These are phyloP conservation scores for Colletotrichum sp. DNA, from an alignment of 2,329 filamentous ascomycete species.

Conservation along the genomic window DNA sequence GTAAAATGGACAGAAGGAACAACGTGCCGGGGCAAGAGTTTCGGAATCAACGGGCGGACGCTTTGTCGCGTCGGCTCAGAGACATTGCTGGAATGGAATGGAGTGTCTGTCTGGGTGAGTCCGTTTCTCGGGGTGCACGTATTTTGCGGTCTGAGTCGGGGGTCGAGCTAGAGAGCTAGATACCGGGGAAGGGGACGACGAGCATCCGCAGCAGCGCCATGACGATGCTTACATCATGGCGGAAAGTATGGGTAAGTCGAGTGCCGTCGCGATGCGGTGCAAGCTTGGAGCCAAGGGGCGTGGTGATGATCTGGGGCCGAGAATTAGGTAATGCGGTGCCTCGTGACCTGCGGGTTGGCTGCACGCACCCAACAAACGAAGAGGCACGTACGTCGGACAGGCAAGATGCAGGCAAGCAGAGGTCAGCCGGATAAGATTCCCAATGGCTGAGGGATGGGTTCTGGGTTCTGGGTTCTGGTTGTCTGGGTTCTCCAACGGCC, in stretches of 20 bases:
- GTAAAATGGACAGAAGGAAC: not conserved
- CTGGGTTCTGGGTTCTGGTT: not conserved
- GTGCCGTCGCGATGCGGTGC: not conserved
- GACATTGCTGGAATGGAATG: not conserved
- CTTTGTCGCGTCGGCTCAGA: conserved; percentile 1
- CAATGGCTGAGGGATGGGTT: not conserved
- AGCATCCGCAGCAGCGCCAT: not conserved
- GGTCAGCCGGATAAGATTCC: not conserved
- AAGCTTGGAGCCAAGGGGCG: conserved; percentile 4
- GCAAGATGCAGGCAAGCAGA: not conserved
- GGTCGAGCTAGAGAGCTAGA: not conserved
- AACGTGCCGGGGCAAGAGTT: conserved; percentile 11
- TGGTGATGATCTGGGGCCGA: not conserved
- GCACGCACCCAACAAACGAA: not conserved
- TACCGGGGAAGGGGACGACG: not conserved
- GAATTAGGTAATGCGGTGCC: conserved; percentile 9
- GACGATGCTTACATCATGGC: conserved; percentile 14
- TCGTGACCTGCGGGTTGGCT: not conserved
- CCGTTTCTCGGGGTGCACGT: not conserved
- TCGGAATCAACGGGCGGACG: conserved; percentile 14
- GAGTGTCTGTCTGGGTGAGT: not conserved
- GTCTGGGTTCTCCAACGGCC: conserved; percentile 1
- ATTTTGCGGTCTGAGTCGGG: conserved; percentile 4
- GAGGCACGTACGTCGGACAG: not conserved
- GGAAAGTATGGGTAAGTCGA: not conserved